Conservation (phyloP, 306 rosid species). For the Cyamopsis tetragonoloba region DNA sequence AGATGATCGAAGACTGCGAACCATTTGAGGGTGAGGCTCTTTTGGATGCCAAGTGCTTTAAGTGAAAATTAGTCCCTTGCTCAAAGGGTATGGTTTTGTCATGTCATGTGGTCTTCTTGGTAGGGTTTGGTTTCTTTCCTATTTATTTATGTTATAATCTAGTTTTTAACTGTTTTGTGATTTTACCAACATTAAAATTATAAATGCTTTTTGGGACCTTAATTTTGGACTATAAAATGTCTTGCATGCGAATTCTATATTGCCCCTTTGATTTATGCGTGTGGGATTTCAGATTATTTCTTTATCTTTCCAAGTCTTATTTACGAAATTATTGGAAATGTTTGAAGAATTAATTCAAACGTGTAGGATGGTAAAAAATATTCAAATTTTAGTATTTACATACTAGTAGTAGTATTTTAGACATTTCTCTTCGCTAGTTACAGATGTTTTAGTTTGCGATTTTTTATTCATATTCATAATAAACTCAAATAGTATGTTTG, state of each 20-base stretch:
- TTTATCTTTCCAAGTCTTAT: no score
- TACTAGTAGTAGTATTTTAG: no score
- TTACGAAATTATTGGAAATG: no score
- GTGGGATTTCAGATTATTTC: no score
- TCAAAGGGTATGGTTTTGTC: conserved; percentile 22
- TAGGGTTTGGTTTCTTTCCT: conserved; percentile 11
- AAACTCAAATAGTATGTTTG: no score
- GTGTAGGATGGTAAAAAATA: no score
- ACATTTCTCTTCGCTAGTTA: no score
- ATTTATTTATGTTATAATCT: conserved; percentile 1
- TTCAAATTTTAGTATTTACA: no score
- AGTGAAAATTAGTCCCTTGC: conserved; percentile 33
- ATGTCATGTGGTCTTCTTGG: neutral
- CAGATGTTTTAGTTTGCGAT: no score
- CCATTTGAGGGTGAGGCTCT: conserved; percentile 85
- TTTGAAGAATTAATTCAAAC: no score
- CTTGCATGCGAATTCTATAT: neutral
- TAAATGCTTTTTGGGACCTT: conserved; percentile 3
- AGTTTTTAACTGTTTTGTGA: neutral
- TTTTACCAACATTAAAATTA: neutral
- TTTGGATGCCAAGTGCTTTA: conserved; percentile 85
- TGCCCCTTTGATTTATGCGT: neutral
- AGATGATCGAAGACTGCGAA: conserved; percentile 79
- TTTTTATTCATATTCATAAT: no score
- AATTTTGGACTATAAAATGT: neutral